Evolutionary conservation across 192 early-diverging fungal species (phyloP).

Genomic region (Coemansia sp.): DNA sequence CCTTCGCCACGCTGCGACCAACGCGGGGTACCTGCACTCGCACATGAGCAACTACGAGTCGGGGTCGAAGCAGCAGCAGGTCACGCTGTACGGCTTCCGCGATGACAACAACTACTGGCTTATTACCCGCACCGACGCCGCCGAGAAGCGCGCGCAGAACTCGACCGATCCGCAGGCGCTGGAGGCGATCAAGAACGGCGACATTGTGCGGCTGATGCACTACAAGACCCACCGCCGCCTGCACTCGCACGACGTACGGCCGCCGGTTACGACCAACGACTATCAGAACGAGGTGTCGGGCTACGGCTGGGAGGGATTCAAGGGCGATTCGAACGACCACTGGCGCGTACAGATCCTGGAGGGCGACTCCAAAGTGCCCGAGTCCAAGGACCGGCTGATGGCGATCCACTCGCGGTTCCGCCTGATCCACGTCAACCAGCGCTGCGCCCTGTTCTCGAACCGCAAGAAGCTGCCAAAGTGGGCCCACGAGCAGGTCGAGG

Average conservation of each 20-base stretch:
- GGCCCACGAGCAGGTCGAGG: slow-evolving; percentile 89
- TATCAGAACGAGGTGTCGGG: slow-evolving; percentile 72
- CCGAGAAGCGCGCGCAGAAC: slow-evolving; percentile 26
- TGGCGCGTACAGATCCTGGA: slow-evolving; percentile 80
- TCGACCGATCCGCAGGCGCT: slow-evolving; percentile 30
- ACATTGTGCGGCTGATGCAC: slow-evolving; percentile 75
- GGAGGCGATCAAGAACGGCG: slow-evolving; percentile 60
- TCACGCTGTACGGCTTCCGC: slow-evolving; percentile 71
- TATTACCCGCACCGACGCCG: slow-evolving; percentile 42
- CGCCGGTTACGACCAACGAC: slow-evolving; percentile 65
- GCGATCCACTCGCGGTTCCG: slow-evolving; percentile 67
- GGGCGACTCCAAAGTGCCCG: slow-evolving; percentile 48
- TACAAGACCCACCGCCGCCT: slow-evolving; percentile 56
- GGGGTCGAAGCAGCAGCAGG: slow-evolving; percentile 73
- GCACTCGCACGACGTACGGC: slow-evolving; percentile 68
- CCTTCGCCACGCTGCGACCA: slow-evolving; percentile 51
- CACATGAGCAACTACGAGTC: slow-evolving; percentile 65
- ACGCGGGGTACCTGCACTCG: slow-evolving; percentile 51
- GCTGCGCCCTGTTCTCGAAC: slow-evolving; percentile 80
- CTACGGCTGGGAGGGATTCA: slow-evolving; percentile 67
- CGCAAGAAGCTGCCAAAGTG: slow-evolving; percentile 81
- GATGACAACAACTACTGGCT: slow-evolving; percentile 87
- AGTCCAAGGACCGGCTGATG: slow-evolving; percentile 55
- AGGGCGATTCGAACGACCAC: slow-evolving; percentile 89
- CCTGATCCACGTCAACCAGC: slow-evolving; percentile 66